Evolutionary conservation across 345 rosid species (phyloP), one percentile per base, ranked within the genome.

Genomic region (Aquilaria yunnanensis): DNA sequence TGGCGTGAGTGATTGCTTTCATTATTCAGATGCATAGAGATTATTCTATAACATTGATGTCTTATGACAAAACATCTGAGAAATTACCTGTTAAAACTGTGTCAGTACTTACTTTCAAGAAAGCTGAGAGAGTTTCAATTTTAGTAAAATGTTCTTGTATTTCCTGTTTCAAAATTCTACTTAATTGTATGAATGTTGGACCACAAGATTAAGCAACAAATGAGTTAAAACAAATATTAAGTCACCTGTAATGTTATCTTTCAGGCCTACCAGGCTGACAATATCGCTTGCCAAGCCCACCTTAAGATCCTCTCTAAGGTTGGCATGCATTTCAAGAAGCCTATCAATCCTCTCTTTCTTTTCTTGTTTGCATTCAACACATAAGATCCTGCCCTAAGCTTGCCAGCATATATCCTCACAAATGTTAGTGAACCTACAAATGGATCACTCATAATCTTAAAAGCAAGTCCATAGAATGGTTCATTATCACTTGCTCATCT

Each of bases 281-380:
- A 93, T 93, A 73, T 93, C 97, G 6, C 98, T 96, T 0, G 97
- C 73, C 74, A 90, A 79, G 31, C 92, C 92, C 14, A 82, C 87
- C 76, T 82, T 90, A 67, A 88, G 85, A 66, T 93, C 98, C 77
- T 90, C 98, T 69, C 98, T 74, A 70, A 96, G 90, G 71, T 90
- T 93, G 56, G 98, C 98, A 57, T 93, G 98, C 98, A 93, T 93
- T 70, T 93, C 98, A 56, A 90, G 75, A 65, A 93, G 96, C 73
- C 98, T 83, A 47, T 97, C 98, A 45, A 93, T 86, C 75, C 98
- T 90, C 79, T 93, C 98, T 70, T 85, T 23, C 97, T 16, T 16
- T 16, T 92, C 70, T 93, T 93, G 81, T 93, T 93, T 62, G 97
- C 87, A 70, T 93, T 93, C 74, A 93, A 49, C 12, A 83, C 94